Base-by-base conservation (phyloP, 352 stramenopile genomes). In the Albugo laibachii region DNA sequence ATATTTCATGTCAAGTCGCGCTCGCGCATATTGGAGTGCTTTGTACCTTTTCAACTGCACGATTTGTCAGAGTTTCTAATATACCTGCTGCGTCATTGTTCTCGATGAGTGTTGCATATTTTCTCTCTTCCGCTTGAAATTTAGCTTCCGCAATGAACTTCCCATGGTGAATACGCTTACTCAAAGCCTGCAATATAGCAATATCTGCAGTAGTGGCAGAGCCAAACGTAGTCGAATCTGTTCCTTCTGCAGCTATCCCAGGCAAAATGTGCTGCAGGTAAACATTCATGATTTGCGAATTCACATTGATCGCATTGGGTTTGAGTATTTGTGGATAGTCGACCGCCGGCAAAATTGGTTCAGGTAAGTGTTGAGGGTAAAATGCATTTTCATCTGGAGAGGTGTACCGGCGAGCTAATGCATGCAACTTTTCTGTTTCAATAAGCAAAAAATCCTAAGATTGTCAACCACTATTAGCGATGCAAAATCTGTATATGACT, bases 111-210 rank as follows among this genome's bases (percentile, higher is more conserved):
- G 69, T 47, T 57, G 86, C 93, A 75, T 97, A 98, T 46, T 67
- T 73, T 49, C 92, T 72, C 3, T 78, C 78, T 59, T 88, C 78
- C 6, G 75, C 73, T 54, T 93, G 73, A 61, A 97, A 98, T 68
- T 99, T 99, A 61, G 82, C 92, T 52, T 91, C 78, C 0, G 93
- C 93, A n/a, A 98, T 96, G 62, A 98, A 98, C 57, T 98, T 98
- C 43, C 95, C 95, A 50, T 97, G 98, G 59, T 99, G 95, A 52
- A 99, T 95, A 53, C 94, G 80, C 59, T 96, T 94, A 53, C 77
- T 96, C 14, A 99, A 63, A 20, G 94, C 93, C 56, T 98, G 92
- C 20, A 97, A 58, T 27, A 93, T 80, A 0, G 84, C 74, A 55
- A 97, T 94, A 44, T 97, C 89, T 0, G 73, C 78, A 21, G 74